These are phyloP conservation scores for Polyporus arcularius DNA, from an alignment of 768 basidiomycete species.

Conservation along the genomic window DNA sequence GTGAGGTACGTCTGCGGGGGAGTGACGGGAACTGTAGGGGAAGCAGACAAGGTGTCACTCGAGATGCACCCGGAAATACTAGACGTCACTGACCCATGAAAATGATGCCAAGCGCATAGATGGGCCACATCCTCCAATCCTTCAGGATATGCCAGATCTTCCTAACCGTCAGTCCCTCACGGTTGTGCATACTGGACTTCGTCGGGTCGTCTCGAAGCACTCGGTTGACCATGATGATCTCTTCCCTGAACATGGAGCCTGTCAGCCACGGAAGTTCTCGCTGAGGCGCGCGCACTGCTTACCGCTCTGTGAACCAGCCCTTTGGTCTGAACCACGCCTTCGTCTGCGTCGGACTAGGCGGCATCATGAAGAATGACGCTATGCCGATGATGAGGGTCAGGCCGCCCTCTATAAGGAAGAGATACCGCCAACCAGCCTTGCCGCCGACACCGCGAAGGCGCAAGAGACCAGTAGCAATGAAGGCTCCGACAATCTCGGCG, in stretches of 20 bases:
- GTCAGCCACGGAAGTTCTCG: background rate
- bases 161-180: conserved; percentile 53
- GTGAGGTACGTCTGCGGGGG: conserved; percentile 68
- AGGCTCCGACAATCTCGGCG: conserved; percentile 55
- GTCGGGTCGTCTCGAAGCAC: conserved; percentile 67
- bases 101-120: conserved; percentile 57
- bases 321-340: conserved; percentile 59
- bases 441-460: conserved; percentile 53
- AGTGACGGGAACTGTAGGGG: conserved; percentile 49
- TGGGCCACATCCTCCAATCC: conserved; percentile 68
- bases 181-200: conserved; percentile 72
- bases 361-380: conserved; percentile 57
- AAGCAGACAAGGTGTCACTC: conserved; percentile 2
- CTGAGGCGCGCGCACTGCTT: background rate
- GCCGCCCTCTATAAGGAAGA: conserved; percentile 57
- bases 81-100: conserved; percentile 47
- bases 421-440: conserved; percentile 57
- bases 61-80: background rate
- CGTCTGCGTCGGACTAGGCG: conserved; percentile 65
- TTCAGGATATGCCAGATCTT: conserved; percentile 53
- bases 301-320: conserved; percentile 68
- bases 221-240: conserved; percentile 63
- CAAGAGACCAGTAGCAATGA: conserved; percentile 66
- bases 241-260: conserved; percentile 43
- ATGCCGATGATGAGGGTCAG: conserved; percentile 53